These are phyloP conservation scores for Physaria fendleri DNA, from an alignment of 345 rosid species.

Conservation along the genomic window DNA sequence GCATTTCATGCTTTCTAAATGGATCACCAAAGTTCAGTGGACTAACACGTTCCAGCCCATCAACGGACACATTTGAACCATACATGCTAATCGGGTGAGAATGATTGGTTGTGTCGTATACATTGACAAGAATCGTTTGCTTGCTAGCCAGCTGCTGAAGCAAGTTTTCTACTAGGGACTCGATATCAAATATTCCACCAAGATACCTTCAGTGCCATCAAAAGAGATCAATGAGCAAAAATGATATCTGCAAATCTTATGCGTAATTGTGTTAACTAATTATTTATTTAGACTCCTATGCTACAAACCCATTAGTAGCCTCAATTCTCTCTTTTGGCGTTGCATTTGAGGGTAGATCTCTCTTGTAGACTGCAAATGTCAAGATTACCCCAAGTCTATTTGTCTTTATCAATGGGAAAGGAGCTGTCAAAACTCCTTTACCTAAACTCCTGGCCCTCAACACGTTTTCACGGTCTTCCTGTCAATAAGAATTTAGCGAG, in stretches of 20 bases:
- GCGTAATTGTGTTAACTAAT: neutral
- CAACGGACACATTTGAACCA: conserved; percentile 58
- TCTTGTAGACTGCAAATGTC: conserved; percentile 88
- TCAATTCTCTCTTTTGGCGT: conserved; percentile 72
- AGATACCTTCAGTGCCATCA: conserved; percentile 56
- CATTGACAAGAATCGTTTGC: conserved; percentile 88
- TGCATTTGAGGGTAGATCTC: conserved; percentile 75
- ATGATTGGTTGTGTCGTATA: conserved; percentile 61
- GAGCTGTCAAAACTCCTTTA: conserved; percentile 94
- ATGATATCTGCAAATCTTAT: neutral
- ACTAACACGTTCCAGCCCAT: conserved; percentile 58
- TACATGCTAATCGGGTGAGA: conserved; percentile 92
- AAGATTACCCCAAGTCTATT: conserved; percentile 92
- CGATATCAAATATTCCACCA: conserved; percentile 89
- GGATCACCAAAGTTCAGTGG: conserved; percentile 89
- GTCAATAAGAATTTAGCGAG: conserved; percentile 18
- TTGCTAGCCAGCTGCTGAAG: conserved; percentile 97
- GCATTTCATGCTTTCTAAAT: conserved; percentile 89
- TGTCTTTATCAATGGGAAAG: conserved; percentile 79
- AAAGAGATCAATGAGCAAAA: conserved; percentile 9
- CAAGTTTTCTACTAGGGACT: conserved; percentile 85
- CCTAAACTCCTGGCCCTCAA: conserved; percentile 82
- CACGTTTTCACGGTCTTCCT: conserved; percentile 94
- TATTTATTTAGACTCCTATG: neutral
- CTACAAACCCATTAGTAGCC: conserved; percentile 78